Percentiles rank a stretch among this genome's conserved stretches.
These are phyloP conservation scores for Flueggea neowawraea DNA, from an alignment of 441 rosid species.

Conservation along the genomic window DNA sequence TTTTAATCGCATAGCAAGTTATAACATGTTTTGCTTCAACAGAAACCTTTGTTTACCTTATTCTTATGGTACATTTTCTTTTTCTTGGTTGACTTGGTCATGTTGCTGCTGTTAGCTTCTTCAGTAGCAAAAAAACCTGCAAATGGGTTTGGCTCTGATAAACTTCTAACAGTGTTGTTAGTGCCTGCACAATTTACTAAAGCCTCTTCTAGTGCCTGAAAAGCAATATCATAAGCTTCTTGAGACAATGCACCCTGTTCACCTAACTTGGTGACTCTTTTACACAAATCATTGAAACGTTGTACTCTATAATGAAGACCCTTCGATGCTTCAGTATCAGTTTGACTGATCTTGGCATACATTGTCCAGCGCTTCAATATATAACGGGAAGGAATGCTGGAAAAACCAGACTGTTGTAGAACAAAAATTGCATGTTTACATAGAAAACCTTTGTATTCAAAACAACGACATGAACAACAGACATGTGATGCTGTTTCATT, in stretches of 20 bases:
- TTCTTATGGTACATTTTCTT: conserved; percentile 43
- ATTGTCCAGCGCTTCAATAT: conserved; percentile 62
- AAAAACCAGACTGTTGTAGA: conserved; percentile 52
- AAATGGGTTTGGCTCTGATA: conserved; percentile 23
- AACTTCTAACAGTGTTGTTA: conserved; percentile 29
- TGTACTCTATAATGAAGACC: conserved; percentile 28
- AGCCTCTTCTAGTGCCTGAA: conserved; percentile 41
- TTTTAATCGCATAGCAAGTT: neutral
- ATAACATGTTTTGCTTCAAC: conserved; percentile 9
- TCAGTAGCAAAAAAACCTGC: conserved; percentile 23
- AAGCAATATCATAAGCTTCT: conserved; percentile 48
- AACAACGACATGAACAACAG: conserved; percentile 52
- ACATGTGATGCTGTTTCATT: conserved; percentile 36
- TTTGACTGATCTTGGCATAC: conserved; percentile 34
- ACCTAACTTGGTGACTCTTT: conserved; percentile 48
- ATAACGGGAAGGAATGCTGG: conserved; percentile 47
- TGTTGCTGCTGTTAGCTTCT: conserved; percentile 18
- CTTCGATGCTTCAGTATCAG: conserved; percentile 12
- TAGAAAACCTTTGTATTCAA: conserved; percentile 59
- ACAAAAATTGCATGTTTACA: conserved; percentile 70
- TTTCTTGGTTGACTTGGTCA: conserved; percentile 33
- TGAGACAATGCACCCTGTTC: conserved; percentile 53
- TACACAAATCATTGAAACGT: conserved; percentile 62
- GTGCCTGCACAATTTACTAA: conserved; percentile 28
- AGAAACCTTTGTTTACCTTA: conserved; percentile 35